These are phyloP conservation scores for Saprolegnia parasitica DNA, from an alignment of 352 stramenopile species.

Conservation along the genomic window DNA sequence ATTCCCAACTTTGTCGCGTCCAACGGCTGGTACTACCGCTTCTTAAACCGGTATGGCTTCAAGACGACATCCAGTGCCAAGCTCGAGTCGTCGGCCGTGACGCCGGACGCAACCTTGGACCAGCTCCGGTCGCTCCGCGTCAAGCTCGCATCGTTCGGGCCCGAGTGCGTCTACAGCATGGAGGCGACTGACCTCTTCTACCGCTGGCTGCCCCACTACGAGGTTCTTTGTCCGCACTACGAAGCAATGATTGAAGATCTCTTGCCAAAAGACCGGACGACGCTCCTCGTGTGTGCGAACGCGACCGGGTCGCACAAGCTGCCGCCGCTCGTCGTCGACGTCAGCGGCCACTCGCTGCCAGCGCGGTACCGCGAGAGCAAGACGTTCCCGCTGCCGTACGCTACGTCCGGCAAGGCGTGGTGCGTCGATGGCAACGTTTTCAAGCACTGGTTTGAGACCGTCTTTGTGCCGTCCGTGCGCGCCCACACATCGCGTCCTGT, in stretches of 20 bases:
- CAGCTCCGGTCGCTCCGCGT: slow-evolving; percentile 2
- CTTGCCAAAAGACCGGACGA: not conserved
- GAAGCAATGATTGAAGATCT: not conserved
- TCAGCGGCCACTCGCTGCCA: not conserved
- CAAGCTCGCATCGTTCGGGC: slow-evolving; percentile 7
- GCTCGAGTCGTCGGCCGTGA: not conserved
- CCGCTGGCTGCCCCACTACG: slow-evolving; percentile 6
- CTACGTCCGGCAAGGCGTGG: slow-evolving; percentile 3
- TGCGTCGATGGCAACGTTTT: not conserved
- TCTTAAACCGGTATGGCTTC: slow-evolving; percentile 53
- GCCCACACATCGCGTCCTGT: not conserved
- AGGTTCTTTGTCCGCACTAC: not conserved
- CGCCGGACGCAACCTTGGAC: not conserved
- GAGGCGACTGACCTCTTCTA: slow-evolving; percentile 2
- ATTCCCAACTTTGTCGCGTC: slow-evolving; percentile 56
- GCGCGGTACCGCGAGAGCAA: not conserved
- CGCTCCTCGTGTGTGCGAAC: not conserved
- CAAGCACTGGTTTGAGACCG: not conserved
- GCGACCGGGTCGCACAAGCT: slow-evolving; percentile 9
- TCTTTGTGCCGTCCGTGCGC: not conserved
- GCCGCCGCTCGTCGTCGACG: slow-evolving; percentile 1
- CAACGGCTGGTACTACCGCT: slow-evolving; percentile 77
- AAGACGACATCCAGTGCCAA: slow-evolving; percentile 20
- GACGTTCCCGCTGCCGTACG: slow-evolving; percentile 3
- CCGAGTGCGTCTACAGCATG: slow-evolving; percentile 6